These are phyloP conservation scores for Dryadomyces quercus-mongolicae DNA, from an alignment of 2,329 filamentous ascomycete genomes.

Conservation along the genomic window DNA sequence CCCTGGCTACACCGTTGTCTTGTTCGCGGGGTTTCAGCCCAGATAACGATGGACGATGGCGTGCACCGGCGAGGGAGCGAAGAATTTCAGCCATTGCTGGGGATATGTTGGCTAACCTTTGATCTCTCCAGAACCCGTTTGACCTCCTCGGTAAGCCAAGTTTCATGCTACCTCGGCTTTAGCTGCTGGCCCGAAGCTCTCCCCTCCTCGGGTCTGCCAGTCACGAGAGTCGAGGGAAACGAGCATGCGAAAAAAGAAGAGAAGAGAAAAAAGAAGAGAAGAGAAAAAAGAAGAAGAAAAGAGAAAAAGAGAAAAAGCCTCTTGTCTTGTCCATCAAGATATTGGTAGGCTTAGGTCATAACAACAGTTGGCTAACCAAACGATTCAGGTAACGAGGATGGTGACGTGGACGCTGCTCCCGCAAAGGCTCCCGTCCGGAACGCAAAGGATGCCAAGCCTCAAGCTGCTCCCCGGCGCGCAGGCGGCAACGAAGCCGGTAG, in stretches of 20 bases:
- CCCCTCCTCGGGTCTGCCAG: no score
- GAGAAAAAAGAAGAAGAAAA: no score
- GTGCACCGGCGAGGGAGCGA: neutral
- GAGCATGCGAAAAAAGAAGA: no score
- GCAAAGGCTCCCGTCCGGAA: conserved; percentile 69
- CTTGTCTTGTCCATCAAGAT: no score
- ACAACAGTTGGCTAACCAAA: neutral
- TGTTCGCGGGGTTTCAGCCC: no score
- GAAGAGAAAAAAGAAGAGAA: no score
- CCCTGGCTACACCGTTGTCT: no score
- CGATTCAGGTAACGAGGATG: conserved; percentile 45
- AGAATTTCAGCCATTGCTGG: neutral
- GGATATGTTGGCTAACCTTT: conserved; percentile 5
- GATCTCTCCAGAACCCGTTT: conserved; percentile 67
- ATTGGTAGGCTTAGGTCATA: no score
- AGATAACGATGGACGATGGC: no score
- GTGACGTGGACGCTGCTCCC: conserved; percentile 64
- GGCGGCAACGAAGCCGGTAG: conserved; percentile 80
- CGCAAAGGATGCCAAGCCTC: conserved; percentile 67
- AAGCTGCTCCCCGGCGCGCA: conserved; percentile 39
- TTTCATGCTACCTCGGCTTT: neutral
- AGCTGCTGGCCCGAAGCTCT: no score
- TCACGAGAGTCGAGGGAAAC: no score
- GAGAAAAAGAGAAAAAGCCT: no score
- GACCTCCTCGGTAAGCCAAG: conserved; percentile 82